Evolutionary conservation across 768 basidiomycete species (phyloP).

Genomic region (Boletus huronensis): DNA sequence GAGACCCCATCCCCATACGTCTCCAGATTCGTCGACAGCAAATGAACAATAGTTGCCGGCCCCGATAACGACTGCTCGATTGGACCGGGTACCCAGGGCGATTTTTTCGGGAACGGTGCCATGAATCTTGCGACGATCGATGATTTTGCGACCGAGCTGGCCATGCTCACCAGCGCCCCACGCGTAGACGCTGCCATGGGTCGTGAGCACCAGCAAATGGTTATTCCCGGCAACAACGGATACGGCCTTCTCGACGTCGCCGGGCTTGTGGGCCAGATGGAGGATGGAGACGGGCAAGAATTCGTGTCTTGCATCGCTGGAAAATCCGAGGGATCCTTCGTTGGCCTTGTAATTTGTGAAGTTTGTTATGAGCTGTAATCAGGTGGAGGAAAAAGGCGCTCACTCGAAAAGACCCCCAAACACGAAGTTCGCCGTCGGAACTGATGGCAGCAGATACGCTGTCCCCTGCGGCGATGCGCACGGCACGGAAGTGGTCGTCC

Average conservation of each 20-base stretch:
- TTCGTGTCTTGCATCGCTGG: conserved; percentile 62
- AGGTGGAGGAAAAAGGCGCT: conserved; percentile 22
- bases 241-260: conserved; percentile 67
- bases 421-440: conserved; percentile 72
- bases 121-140: conserved; percentile 84
- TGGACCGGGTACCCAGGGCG: conserved; percentile 61
- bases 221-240: conserved; percentile 81
- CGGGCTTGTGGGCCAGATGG: conserved; percentile 55
- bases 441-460: conserved; percentile 85
- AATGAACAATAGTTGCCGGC: conserved; percentile 87
- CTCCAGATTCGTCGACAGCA: conserved; percentile 79
- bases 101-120: conserved; percentile 88
- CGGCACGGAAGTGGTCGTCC: conserved; percentile 81
- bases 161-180: conserved; percentile 91
- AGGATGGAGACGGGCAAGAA: conserved; percentile 61
- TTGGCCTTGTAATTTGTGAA: conserved; percentile 45
- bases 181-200: conserved; percentile 81
- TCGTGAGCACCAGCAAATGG: conserved; percentile 86
- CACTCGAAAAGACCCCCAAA: conserved; percentile 91
- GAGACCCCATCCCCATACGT: conserved; percentile 94
- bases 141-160: conserved; percentile 87
- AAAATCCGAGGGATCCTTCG: conserved; percentile 85
- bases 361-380: conserved; percentile 1
- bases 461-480: conserved; percentile 80
- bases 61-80: conserved; percentile 67